phyloP scores from a whole-genome alignment of 1,284 basidiomycete genomes.

The Golubevia sp. region DNA sequence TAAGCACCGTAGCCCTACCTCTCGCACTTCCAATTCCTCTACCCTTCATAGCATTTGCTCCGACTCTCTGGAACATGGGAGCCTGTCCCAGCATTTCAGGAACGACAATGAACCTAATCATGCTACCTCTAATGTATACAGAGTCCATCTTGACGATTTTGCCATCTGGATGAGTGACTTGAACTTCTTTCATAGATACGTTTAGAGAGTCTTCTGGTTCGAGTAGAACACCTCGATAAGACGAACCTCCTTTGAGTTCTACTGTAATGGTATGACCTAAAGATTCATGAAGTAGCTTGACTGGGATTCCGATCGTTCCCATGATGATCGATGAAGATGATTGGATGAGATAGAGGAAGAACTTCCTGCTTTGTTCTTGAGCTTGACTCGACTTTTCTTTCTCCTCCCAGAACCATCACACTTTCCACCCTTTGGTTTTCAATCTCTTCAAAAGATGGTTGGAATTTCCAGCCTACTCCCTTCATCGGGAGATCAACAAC shows the following conservation, averaged over 20 bases:
- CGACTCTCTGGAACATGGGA: constrained; percentile 61
- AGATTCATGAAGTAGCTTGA: constrained; percentile 59
- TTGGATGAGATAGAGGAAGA: neutral
- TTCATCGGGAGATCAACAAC: too few species aligned
- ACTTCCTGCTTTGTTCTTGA: too few species aligned
- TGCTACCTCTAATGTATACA: constrained; percentile 56
- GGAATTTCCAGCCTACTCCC: too few species aligned
- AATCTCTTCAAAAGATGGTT: too few species aligned
- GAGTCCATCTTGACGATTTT: constrained; percentile 58
- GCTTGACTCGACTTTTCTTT: too few species aligned
- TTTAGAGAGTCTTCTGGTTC: constrained; percentile 61
- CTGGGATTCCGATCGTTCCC: constrained; percentile 48
- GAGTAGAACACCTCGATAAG: constrained; percentile 55
- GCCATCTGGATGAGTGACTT: constrained; percentile 54
- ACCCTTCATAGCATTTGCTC: constrained; percentile 60
- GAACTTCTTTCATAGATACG: constrained; percentile 57
- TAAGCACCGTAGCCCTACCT: constrained; percentile 53
- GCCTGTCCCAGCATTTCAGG: constrained; percentile 61
- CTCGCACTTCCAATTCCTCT: constrained; percentile 57
- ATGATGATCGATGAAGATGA: neutral
- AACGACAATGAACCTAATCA: constrained; percentile 59
- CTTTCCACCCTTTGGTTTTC: too few species aligned
- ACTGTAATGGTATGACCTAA: constrained; percentile 58
- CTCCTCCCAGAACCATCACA: too few species aligned
- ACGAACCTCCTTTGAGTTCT: constrained; percentile 58